These are phyloP conservation scores for Moesziomyces antarcticus DNA, from an alignment of 1,284 basidiomycete genomes.

Conservation along the genomic window DNA sequence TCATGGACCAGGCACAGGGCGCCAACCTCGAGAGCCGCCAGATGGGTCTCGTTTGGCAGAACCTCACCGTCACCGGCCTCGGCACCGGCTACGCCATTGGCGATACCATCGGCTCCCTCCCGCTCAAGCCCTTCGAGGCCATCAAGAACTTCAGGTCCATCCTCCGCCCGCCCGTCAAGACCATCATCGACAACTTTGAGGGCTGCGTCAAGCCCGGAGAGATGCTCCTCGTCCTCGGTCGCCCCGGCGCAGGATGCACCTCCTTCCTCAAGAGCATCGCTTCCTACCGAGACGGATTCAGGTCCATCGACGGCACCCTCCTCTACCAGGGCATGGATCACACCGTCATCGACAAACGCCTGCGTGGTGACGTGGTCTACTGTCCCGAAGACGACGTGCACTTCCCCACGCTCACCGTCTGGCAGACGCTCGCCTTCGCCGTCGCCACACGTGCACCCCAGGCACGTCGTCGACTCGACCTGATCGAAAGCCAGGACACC, in stretches of 20 bases:
- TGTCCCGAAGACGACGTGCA: slow-evolving; percentile 54
- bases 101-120: slow-evolving; percentile 41
- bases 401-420: slow-evolving; percentile 56
- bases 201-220: slow-evolving; percentile 63
- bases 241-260: slow-evolving; percentile 62
- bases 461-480: slow-evolving; percentile 36
- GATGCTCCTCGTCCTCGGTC: slow-evolving; percentile 63
- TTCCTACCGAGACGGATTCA: slow-evolving; percentile 61
- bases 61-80: slow-evolving; percentile 55
- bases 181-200: slow-evolving; percentile 52
- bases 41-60: slow-evolving; percentile 53
- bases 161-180: slow-evolving; percentile 51
- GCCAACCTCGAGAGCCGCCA: slow-evolving; percentile 54
- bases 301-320: slow-evolving; percentile 49
- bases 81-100: slow-evolving; percentile 51
- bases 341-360: slow-evolving; percentile 49
- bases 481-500: slow-evolving; percentile 22
- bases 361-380: slow-evolving; percentile 57
- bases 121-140: slow-evolving; percentile 39
- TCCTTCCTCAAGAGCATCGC: slow-evolving; percentile 60
- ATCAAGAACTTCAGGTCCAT: slow-evolving; percentile 27
- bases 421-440: slow-evolving; percentile 57
- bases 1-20: slow-evolving; percentile 55
- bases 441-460: slow-evolving; percentile 57
- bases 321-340: slow-evolving; percentile 54